These are phyloP conservation scores for Pseudodiploospora longispora DNA, from an alignment of 2,329 filamentous ascomycete species.

Conservation along the genomic window DNA sequence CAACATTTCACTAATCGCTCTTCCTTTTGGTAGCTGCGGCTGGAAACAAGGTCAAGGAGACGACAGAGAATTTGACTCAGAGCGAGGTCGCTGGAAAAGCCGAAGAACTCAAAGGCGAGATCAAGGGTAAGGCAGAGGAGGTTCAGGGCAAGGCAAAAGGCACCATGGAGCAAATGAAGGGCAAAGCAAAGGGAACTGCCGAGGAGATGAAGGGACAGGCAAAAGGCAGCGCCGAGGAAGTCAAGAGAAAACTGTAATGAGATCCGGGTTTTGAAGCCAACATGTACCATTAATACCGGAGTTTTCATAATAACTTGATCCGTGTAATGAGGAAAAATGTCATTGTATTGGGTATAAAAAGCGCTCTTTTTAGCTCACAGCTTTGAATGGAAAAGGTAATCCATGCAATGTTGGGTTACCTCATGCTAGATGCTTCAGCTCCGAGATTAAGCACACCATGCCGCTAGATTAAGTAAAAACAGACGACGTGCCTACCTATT, in stretches of 20 bases:
- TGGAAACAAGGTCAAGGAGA: constrained; percentile 41
- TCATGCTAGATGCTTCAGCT: too few species aligned
- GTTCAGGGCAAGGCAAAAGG: constrained; percentile 30
- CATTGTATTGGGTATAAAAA: too few species aligned
- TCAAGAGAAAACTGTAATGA: constrained; percentile 27
- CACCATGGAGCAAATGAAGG: constrained; percentile 29
- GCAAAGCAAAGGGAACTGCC: constrained; percentile 34
- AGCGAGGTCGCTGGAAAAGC: constrained; percentile 28
- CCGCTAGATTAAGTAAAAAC: too few species aligned
- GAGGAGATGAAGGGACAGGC: constrained; percentile 33
- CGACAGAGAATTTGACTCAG: constrained; percentile 24
- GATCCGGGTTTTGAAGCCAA: too few species aligned
- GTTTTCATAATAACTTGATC: background rate
- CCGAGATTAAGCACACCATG: too few species aligned
- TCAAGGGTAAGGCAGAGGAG: constrained; percentile 28
- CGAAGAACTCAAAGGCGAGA: constrained; percentile 24
- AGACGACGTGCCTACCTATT: too few species aligned
- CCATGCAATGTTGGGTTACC: too few species aligned
- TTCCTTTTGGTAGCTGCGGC: constrained; percentile 23
- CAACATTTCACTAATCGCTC: background rate
- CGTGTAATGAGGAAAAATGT: too few species aligned
- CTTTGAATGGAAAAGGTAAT: too few species aligned
- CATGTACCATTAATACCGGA: background rate
- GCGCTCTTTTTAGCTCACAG: too few species aligned
- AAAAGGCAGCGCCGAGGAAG: constrained; percentile 33